A percentile compares a stretch with the other conserved stretches of the same genome.
These are phyloP conservation scores for Dacryopinax primogenitus DNA, from an alignment of 768 basidiomycete genomes.

Conservation along the genomic window DNA sequence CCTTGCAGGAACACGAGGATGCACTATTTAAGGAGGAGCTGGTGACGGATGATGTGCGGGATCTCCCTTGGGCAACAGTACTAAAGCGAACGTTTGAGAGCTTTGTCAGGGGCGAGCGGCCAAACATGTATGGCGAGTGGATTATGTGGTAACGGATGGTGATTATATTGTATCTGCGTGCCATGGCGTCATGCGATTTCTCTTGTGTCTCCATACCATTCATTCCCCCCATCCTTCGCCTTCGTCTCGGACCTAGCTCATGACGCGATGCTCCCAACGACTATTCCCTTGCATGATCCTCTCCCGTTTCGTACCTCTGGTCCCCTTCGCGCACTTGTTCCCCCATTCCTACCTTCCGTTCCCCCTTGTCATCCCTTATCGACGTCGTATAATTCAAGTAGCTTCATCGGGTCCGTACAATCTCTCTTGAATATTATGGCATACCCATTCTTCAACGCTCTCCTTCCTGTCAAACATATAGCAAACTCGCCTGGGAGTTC, in stretches of 20 bases:
- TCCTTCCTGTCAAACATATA: neutral
- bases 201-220: neutral
- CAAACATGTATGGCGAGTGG: conserved; percentile 93
- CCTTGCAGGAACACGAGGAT: conserved; percentile 11
- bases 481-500: neutral
- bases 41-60: conserved; percentile 55
- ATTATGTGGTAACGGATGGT: conserved; percentile 36
- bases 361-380: neutral
- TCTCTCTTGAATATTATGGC: conserved; percentile 9
- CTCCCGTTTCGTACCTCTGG: neutral
- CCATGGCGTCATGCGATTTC: neutral
- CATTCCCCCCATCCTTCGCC: neutral
- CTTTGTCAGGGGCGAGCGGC: conserved; percentile 77
- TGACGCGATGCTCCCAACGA: conserved; percentile 1
- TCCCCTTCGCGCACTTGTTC: neutral
- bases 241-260: conserved; percentile 6
- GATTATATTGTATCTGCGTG: neutral
- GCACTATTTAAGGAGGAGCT: conserved; percentile 19
- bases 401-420: conserved; percentile 3
- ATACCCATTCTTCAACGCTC: neutral
- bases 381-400: conserved; percentile 9
- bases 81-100: conserved; percentile 91
- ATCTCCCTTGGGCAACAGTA: conserved; percentile 85
- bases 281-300: conserved; percentile 4
- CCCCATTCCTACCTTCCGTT: conserved; percentile 4